A percentile compares a stretch with the other conserved stretches of the same genome.
phyloP scores from a whole-genome alignment of 176 grass and related monocot genomes.

The Puya raimondii region DNA sequence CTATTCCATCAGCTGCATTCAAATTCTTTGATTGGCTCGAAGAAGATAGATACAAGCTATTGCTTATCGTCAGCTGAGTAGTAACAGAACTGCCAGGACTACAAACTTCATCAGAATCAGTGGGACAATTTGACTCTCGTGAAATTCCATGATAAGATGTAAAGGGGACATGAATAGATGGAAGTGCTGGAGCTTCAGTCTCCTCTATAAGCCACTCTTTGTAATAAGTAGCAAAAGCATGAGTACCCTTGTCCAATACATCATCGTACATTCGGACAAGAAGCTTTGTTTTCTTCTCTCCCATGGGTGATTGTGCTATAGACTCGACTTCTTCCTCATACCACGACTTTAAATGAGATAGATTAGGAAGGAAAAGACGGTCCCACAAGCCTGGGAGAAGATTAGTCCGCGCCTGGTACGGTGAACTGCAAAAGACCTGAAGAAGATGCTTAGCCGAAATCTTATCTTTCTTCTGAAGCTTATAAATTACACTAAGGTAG shows the following conservation, averaged over 20 bases:
- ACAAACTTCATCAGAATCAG: constrained; percentile 26
- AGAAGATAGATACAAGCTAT: constrained; percentile 1
- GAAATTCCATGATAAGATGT: constrained; percentile 10
- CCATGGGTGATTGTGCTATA: constrained; percentile 4
- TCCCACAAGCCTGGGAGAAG: constrained; percentile 61
- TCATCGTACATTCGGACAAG: constrained; percentile 33
- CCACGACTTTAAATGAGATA: constrained; percentile 53
- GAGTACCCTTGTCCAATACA: constrained; percentile 40
- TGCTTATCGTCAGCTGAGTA: background rate
- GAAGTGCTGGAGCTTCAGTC: constrained; percentile 24
- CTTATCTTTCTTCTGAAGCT: constrained; percentile 4
- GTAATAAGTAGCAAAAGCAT: constrained; percentile 64
- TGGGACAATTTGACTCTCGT: constrained; percentile 19
- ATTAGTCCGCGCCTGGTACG: constrained; percentile 29
- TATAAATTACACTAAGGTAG: constrained; percentile 20
- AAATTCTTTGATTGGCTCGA: background rate
- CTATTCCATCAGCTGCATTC: background rate
- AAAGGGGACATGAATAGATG: constrained; percentile 31
- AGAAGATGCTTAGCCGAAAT: constrained; percentile 44
- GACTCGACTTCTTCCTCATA: constrained; percentile 36
- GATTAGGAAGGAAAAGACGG: constrained; percentile 35
- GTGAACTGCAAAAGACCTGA: constrained; percentile 51
- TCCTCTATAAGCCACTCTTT: constrained; percentile 66
- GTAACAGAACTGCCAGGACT: background rate
- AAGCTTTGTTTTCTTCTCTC: constrained; percentile 21